Conservation (phyloP, 2,329 filamentous ascomycete species). For the Stromatinia cepivora region DNA sequence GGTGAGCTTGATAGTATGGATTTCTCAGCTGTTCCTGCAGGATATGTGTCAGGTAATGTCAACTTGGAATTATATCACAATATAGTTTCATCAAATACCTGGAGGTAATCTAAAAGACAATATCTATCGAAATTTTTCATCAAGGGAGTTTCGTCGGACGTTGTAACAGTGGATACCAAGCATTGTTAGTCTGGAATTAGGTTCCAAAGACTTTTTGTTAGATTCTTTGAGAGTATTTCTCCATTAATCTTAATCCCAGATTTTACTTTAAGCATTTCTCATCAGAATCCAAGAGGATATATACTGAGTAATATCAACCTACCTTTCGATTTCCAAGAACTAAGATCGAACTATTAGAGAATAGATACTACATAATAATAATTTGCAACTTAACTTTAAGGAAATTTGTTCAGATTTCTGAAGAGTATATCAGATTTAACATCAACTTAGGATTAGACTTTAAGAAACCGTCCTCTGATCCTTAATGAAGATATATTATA, state of each 20-base stretch:
- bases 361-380: neutral
- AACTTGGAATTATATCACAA: neutral
- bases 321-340: too few relatives aligned
- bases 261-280: too few relatives aligned
- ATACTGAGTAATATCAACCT: too few relatives aligned
- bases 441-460: too few relatives aligned
- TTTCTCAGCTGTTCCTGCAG: too few relatives aligned
- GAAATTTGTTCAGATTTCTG: neutral
- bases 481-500: too few relatives aligned
- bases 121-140: neutral
- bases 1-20: neutral
- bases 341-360: neutral
- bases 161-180: neutral
- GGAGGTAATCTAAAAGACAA: neutral
- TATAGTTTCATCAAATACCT: neutral
- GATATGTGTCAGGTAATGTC: neutral
- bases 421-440: neutral
- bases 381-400: neutral
- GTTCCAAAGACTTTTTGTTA: neutral
- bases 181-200: neutral
- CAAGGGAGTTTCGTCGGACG: neutral
- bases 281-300: too few relatives aligned
- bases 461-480: too few relatives aligned
- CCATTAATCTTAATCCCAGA: too few relatives aligned
- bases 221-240: neutral